Conservation (phyloP, 352 stramenopile genomes). For the Phytophthora fragariaefolia region DNA sequence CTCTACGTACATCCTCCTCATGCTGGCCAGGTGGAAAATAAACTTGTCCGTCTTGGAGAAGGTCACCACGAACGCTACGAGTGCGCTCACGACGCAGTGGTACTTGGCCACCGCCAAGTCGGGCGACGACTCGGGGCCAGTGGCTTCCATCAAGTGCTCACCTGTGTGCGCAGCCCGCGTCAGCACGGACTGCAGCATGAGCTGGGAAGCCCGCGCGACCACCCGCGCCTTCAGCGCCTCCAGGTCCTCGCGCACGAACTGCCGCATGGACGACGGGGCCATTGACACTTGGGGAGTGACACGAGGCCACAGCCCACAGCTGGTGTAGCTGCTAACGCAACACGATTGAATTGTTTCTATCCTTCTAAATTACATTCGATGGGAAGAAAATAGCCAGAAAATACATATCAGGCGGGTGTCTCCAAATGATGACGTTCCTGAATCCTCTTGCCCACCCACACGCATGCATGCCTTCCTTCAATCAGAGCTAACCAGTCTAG, state of each 20-base stretch:
- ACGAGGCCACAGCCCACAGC: too few relatives aligned
- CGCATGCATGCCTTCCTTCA: too few relatives aligned
- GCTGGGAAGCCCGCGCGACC: slow-evolving; percentile 3
- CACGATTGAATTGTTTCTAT: too few relatives aligned
- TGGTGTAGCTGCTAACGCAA: too few relatives aligned
- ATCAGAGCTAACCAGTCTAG: too few relatives aligned
- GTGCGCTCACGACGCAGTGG: slow-evolving; percentile 5
- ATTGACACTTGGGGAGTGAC: too few relatives aligned
- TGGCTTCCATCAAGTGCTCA: background rate
- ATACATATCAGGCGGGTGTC: too few relatives aligned
- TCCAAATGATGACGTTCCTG: too few relatives aligned
- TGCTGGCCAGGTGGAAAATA: slow-evolving; percentile 34
- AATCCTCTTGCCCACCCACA: too few relatives aligned
- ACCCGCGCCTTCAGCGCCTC: background rate
- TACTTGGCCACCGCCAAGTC: too few relatives aligned
- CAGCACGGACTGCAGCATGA: slow-evolving; percentile 21
- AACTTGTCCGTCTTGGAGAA: slow-evolving; percentile 27
- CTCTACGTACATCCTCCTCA: slow-evolving; percentile 30
- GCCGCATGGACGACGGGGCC: background rate
- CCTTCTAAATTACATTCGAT: too few relatives aligned
- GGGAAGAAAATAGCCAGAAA: too few relatives aligned
- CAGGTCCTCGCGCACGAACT: background rate
- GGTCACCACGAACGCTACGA: slow-evolving; percentile 9
- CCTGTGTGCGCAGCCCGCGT: slow-evolving; percentile 6
- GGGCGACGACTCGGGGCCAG: background rate